phyloP scores from a whole-genome alignment of 148 eudicot species.

The Camellia granthamiana region DNA sequence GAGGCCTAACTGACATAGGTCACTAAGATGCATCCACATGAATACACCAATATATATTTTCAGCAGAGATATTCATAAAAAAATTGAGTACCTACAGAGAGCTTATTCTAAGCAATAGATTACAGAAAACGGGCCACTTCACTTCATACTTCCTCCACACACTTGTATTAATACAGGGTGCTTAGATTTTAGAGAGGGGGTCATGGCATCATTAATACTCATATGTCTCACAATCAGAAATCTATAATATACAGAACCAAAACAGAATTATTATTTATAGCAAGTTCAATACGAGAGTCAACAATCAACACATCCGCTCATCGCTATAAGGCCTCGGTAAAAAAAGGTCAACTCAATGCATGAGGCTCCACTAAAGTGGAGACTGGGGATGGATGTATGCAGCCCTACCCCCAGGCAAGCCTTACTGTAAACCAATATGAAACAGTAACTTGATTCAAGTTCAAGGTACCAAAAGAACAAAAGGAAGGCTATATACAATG shows the following conservation, averaged over 20 bases:
- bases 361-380: no score
- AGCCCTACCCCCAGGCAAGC: no score
- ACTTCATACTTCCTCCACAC: background rate
- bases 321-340: background rate
- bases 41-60: slow-evolving; percentile 7
- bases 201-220: background rate
- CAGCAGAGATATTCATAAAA: background rate
- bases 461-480: background rate
- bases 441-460: background rate
- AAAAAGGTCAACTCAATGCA: no score
- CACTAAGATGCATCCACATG: slow-evolving; percentile 11
- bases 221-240: background rate
- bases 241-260: background rate
- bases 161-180: background rate
- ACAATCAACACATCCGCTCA: background rate
- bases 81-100: background rate
- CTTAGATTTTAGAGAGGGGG: background rate
- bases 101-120: slow-evolving; percentile 11
- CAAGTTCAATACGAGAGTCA: background rate
- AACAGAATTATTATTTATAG: background rate
- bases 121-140: background rate
- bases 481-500: background rate
- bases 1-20: slow-evolving; percentile 12
- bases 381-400: no score
- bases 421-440: background rate